Evolutionary conservation across 139 green algal genomes (phyloP), one percentile per base, ranked within the genome.

Genomic region (Astrephomene gubernaculifera): DNA sequence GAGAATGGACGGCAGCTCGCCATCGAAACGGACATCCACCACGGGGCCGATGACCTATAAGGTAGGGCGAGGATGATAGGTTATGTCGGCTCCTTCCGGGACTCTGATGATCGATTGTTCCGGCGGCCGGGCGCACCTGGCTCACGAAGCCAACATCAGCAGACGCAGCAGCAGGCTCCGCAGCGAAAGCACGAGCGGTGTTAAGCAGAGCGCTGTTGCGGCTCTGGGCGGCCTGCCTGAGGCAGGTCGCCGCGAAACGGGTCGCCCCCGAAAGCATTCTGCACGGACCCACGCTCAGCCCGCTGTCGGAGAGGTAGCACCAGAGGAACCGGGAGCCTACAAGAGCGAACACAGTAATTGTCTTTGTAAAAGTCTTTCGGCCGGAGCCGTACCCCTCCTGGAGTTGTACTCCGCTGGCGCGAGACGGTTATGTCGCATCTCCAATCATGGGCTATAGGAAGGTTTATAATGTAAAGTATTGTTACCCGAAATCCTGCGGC

Each of bases 21-120:
- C 96, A 76, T 97, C 95, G 83, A 99, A 99, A 73, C 98, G 95
- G 60, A 99, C 97, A 78, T 99, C 97, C 31, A 99, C 97, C 12
- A 99, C 97, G 65, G 97, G 97, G 44, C 97, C 97, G 79, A 99
- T 98, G 44, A 99, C 96, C 94, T 98, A 90, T 49, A 33, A 49
- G 4, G 5, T 41, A 19, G 1, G 33, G 29, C n/a, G 25, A 53
- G n/a, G 14, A 31, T 25, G 25, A 38, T 25, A 8, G 8, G 53
- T 36, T 17, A 25, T 24, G 52, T 69, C 12, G 21, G 14, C 31
- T 22, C 1, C 44, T 78, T 75, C 44, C 79, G 64, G 33, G 44
- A 85, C 33, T 31, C 0, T 78, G 79, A 76, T 85, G 78, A 78
- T 85, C 45, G 64, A 68, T 24, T 49, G 38, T 49, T 64, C 21